A percentile compares a stretch with the other conserved stretches of the same genome.
Evolutionary conservation across 345 rosid species (phyloP).

Genomic region (Eucalyptus pauciflora): DNA sequence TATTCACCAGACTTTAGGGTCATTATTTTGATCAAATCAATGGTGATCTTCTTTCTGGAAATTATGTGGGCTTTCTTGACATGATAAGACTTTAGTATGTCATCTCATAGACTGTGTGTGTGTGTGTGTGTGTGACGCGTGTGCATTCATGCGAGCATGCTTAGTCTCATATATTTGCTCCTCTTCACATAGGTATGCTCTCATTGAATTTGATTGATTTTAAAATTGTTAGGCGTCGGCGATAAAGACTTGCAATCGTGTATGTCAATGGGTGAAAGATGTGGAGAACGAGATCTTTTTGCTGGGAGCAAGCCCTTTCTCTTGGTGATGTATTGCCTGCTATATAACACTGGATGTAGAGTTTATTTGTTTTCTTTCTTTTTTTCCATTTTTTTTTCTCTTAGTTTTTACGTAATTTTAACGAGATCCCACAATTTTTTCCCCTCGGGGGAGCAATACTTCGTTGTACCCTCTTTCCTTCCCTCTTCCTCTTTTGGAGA

Average conservation of each 20-base stretch:
- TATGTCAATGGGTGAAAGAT: conserved; percentile 92
- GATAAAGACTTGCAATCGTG: conserved; percentile 82
- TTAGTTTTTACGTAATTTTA: not conserved
- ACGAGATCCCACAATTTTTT: not conserved
- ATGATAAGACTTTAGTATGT: not conserved
- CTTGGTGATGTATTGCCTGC: conserved; percentile 53
- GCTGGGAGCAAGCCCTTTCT: conserved; percentile 95
- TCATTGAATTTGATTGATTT: not conserved
- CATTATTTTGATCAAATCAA: not conserved
- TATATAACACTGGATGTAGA: conserved; percentile 15
- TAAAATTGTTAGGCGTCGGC: conserved; percentile 57
- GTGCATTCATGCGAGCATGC: not conserved
- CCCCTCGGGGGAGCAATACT: not conserved
- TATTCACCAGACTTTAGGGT: not conserved
- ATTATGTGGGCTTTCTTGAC: not conserved
- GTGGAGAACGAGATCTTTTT: conserved; percentile 92
- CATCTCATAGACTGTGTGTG: not conserved
- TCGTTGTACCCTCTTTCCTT: not conserved
- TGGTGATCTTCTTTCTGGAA: not conserved
- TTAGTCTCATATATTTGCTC: not conserved
- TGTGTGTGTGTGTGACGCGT: too few species aligned
- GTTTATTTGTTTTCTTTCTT: not conserved
- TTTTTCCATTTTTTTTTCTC: not conserved
- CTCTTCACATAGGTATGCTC: not conserved
- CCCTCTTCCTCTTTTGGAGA: not conserved